Conservation (phyloP, 257 asterid species). For the Ilex aquifolium region DNA sequence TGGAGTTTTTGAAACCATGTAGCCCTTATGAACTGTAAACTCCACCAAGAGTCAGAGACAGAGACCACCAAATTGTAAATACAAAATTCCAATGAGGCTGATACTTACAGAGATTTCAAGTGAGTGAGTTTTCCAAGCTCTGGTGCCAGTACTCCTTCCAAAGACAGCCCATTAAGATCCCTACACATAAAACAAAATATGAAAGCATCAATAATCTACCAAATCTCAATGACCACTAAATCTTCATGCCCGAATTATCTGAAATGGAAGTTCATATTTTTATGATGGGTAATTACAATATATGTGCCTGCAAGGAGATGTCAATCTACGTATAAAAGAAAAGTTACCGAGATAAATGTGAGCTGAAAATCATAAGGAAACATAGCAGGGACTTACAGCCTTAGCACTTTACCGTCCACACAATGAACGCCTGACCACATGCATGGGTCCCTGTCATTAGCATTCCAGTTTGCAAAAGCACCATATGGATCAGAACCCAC, state of each 20-base stretch:
- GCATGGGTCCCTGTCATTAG: conserved; percentile 62
- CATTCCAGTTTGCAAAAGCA: conserved; percentile 65
- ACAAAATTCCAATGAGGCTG: conserved; percentile 5
- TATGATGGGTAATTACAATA: too few species aligned
- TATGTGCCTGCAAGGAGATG: too few species aligned
- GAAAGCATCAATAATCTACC: neutral
- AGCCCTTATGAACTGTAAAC: too few species aligned
- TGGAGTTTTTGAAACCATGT: neutral
- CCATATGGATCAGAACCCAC: conserved; percentile 62
- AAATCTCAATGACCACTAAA: too few species aligned
- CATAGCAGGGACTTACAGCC: conserved; percentile 49
- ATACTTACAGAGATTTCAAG: conserved; percentile 68
- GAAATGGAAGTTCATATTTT: too few species aligned
- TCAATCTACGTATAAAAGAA: too few species aligned
- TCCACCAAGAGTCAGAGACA: too few species aligned
- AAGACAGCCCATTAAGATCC: conserved; percentile 59
- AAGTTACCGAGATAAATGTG: too few species aligned
- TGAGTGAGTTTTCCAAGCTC: conserved; percentile 70
- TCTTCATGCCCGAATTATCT: too few species aligned
- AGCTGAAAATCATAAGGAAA: neutral
- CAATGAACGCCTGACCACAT: conserved; percentile 78
- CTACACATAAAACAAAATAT: conserved; percentile 28
- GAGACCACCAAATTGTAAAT: neutral
- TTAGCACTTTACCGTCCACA: conserved; percentile 54
- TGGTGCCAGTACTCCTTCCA: conserved; percentile 71